Conservation (phyloP, 345 rosid genomes). For the Schrenkiella parvula region DNA sequence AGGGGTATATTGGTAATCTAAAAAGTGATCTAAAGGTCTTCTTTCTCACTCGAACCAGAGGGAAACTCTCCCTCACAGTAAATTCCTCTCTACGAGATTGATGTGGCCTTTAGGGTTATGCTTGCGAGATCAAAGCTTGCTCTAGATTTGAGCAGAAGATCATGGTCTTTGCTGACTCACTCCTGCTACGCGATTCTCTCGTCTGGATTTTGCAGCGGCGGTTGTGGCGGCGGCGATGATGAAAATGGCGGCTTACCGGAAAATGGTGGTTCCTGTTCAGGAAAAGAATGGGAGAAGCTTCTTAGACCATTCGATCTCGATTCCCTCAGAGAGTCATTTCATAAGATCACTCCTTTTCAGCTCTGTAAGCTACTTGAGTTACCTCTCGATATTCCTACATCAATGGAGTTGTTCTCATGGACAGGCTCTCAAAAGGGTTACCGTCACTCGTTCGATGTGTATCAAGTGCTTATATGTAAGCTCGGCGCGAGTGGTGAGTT, state of each 20-base stretch:
- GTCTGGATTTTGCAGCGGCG: slow-evolving; percentile 14
- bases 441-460: slow-evolving; percentile 60
- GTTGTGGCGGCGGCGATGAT: slow-evolving; percentile 8
- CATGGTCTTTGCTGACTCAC: slow-evolving; percentile 14
- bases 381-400: slow-evolving; percentile 65
- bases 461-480: slow-evolving; percentile 55
- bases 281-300: slow-evolving; percentile 79
- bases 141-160: slow-evolving; percentile 34
- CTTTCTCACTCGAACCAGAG: neutral
- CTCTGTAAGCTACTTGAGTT: slow-evolving; percentile 57
- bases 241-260: neutral
- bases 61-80: neutral
- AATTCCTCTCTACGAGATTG: slow-evolving; percentile 1
- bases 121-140: slow-evolving; percentile 41
- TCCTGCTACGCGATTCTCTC: slow-evolving; percentile 5
- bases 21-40: neutral
- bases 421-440: slow-evolving; percentile 67
- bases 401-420: slow-evolving; percentile 58
- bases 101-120: slow-evolving; percentile 37
- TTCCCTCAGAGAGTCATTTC: slow-evolving; percentile 49
- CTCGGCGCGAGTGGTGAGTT: slow-evolving; percentile 69
- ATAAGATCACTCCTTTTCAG: slow-evolving; percentile 51
- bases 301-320: slow-evolving; percentile 73
- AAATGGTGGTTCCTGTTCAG: slow-evolving; percentile 32
- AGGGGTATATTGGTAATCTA: neutral